These are phyloP conservation scores for Pseudognaphalium luteoalbum DNA, from an alignment of 129 eudicot species.

Conservation along the genomic window DNA sequence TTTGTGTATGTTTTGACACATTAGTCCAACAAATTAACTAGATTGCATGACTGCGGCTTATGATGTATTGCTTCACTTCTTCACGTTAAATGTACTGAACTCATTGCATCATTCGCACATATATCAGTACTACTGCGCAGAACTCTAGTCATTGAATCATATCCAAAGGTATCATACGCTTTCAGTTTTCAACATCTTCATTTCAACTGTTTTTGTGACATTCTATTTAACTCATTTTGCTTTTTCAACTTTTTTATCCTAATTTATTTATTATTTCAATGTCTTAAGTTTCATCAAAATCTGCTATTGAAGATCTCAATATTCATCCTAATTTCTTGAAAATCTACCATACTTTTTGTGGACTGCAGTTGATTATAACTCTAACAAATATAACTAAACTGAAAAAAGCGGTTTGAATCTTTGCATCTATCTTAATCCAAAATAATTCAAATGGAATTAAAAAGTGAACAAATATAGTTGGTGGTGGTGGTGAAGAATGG, in stretches of 20 bases:
- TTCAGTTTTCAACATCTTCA: not conserved
- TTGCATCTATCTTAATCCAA: not conserved
- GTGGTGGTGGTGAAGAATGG: conserved; percentile 35
- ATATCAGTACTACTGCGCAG: not conserved
- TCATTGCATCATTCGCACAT: not conserved
- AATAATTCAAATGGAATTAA: not conserved
- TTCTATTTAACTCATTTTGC: not conserved
- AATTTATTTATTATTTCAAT: not conserved
- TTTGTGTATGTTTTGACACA: not conserved
- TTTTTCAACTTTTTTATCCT: not conserved
- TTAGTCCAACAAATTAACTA: not conserved
- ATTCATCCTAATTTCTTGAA: not conserved
- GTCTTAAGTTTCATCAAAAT: conserved; percentile 7
- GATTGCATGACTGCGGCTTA: not conserved
- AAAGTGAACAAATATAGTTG: not conserved
- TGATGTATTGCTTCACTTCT: not conserved
- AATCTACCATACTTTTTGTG: not conserved
- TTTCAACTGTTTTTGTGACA: not conserved
- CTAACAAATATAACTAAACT: too few species aligned
- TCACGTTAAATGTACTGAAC: not conserved
- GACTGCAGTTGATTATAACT: not conserved
- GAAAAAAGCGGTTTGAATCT: not conserved
- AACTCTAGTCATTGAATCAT: not conserved
- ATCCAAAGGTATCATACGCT: not conserved
- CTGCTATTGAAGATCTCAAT: conserved; percentile 20